Conservation (phyloP, 805 yeast species). For the Tetrapisispora pingtungensis region DNA sequence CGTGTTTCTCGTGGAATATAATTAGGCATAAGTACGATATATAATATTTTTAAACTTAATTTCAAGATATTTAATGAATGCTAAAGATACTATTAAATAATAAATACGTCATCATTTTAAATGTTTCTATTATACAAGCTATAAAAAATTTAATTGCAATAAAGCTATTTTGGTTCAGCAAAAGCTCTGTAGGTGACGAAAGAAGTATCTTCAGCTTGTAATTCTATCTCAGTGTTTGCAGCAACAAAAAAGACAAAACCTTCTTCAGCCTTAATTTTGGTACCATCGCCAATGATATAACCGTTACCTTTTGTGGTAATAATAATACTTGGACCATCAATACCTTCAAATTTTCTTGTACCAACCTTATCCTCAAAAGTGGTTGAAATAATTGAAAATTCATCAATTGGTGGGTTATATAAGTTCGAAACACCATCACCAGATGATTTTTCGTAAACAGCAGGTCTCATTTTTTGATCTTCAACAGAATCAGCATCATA, state of each 20-base stretch:
- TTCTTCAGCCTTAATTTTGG: slow-evolving; percentile 41
- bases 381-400: slow-evolving; percentile 87
- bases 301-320: slow-evolving; percentile 81
- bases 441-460: slow-evolving; percentile 37
- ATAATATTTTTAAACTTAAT: too few species aligned
- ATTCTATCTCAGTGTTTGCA: slow-evolving; percentile 57
- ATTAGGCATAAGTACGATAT: too few species aligned
- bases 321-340: slow-evolving; percentile 82
- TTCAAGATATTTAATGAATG: too few species aligned
- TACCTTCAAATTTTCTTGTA: slow-evolving; percentile 44
- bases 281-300: slow-evolving; percentile 34
- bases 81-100: too few species aligned
- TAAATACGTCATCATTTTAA: too few species aligned
- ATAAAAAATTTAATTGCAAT: not conserved
- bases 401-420: slow-evolving; percentile 95
- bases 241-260: slow-evolving; percentile 84
- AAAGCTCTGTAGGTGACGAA: slow-evolving; percentile 87
- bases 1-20: too few species aligned
- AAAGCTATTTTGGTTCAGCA: slow-evolving; percentile 44
- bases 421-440: slow-evolving; percentile 61
- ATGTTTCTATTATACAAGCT: too few species aligned
- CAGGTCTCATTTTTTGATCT: slow-evolving; percentile 81
- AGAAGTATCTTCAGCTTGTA: slow-evolving; percentile 40
- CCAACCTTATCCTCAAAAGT: slow-evolving; percentile 41
- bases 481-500: slow-evolving; percentile 82